Percentiles rank a stretch among this genome's conserved stretches.
Conservation (phyloP, 2,329 filamentous ascomycete genomes). For the Talaromyces amestolkiae region DNA sequence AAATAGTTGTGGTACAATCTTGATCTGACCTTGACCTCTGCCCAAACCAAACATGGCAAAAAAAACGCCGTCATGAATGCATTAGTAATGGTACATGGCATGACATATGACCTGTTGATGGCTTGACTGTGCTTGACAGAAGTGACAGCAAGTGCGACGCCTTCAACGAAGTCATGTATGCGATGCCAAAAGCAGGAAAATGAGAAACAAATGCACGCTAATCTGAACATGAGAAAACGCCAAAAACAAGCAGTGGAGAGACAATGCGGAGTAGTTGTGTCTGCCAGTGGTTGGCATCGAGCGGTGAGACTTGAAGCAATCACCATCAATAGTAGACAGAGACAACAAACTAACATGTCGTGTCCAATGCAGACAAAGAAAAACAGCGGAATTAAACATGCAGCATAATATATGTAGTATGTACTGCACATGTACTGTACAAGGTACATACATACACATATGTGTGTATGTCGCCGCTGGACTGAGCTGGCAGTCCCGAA, state of each 20-base stretch:
- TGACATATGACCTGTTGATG: not conserved
- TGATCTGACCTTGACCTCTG: not conserved
- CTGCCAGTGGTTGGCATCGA: slow-evolving; percentile 4
- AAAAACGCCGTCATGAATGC: slow-evolving; percentile 9
- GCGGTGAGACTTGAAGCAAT: slow-evolving; percentile 11
- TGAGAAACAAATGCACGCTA: slow-evolving; percentile 11
- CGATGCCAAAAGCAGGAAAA: slow-evolving; percentile 6
- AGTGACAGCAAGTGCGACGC: not conserved
- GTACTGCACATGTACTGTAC: slow-evolving; percentile 6
- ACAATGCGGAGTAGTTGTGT: not conserved
- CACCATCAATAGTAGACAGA: not conserved
- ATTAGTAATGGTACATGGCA: slow-evolving; percentile 9
- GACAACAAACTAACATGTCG: not conserved
- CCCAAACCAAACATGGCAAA: not conserved
- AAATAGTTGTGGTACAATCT: slow-evolving; percentile 6
- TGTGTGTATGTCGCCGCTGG: slow-evolving; percentile 7
- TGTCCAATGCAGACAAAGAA: not conserved
- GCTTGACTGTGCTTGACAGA: not conserved
- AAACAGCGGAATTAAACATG: not conserved
- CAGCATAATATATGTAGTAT: slow-evolving; percentile 10
- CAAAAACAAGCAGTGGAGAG: slow-evolving; percentile 1
- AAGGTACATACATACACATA: slow-evolving; percentile 1
- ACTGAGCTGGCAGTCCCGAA: slow-evolving; percentile 14
- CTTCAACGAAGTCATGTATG: not conserved
- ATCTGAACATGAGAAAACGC: not conserved